These are phyloP conservation scores for Debaryomycetaceae sp. DNA, from an alignment of 1,139 yeast species.

Conservation along the genomic window DNA sequence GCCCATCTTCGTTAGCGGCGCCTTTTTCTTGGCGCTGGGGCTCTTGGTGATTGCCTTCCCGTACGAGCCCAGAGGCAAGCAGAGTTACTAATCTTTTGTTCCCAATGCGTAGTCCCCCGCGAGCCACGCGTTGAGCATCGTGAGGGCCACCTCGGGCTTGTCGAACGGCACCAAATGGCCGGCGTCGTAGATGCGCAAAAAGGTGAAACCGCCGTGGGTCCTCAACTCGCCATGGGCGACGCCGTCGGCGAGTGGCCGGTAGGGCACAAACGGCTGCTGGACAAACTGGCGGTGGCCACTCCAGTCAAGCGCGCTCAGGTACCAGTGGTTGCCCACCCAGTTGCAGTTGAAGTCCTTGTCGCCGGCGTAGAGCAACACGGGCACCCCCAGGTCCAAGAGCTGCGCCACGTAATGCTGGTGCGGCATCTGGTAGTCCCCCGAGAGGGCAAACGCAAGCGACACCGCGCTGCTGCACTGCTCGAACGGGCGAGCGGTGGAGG, in stretches of 20 bases:
- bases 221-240: conserved; percentile 55
- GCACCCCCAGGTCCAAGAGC: conserved; percentile 46
- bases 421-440: conserved; percentile 64
- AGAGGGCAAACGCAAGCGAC: conserved; percentile 46
- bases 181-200: conserved; percentile 58
- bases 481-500: too few species aligned
- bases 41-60: conserved; percentile 33
- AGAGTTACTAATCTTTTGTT: conserved; percentile 12
- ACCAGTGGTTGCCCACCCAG: conserved; percentile 16
- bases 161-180: conserved; percentile 81
- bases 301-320: conserved; percentile 15
- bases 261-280: conserved; percentile 25
- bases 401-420: conserved; percentile 59
- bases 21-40: conserved; percentile 34
- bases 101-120: conserved; percentile 9
- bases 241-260: conserved; percentile 29
- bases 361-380: conserved; percentile 32
- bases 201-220: conserved; percentile 50
- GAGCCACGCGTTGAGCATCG: conserved; percentile 78
- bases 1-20: conserved; percentile 42
- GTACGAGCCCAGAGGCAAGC: conserved; percentile 33
- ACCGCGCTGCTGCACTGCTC: conserved; percentile 60
- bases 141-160: conserved; percentile 70
- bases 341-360: conserved; percentile 16
- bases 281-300: conserved; percentile 17